Evolutionary conservation across 345 rosid genomes (phyloP).

Genomic region (Citrus hindsii): DNA sequence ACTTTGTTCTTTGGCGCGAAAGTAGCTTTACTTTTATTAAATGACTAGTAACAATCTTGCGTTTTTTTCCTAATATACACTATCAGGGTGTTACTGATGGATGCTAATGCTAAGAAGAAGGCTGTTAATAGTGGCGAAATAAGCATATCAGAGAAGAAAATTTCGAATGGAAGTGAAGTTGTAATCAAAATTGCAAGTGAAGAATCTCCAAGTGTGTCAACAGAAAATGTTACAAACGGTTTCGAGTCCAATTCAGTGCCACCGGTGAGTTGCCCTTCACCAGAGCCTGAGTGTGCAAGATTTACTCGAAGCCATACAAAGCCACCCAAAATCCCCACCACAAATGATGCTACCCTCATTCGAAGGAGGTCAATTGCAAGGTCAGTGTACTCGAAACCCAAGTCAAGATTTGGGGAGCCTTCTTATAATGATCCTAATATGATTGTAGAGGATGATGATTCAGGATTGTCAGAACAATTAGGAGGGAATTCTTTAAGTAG

Average conservation of each 20-base stretch:
- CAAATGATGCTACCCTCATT: constrained; percentile 30
- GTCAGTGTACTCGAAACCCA: constrained; percentile 68
- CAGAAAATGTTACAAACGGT: constrained; percentile 21
- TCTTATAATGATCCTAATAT: constrained; percentile 33
- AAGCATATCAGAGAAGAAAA: constrained; percentile 41
- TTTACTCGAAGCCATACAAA: constrained; percentile 38
- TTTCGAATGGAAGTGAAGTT: constrained; percentile 41
- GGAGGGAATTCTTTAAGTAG: constrained; percentile 30
- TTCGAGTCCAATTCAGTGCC: constrained; percentile 28
- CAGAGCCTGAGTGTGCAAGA: constrained; percentile 33
- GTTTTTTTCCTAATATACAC: neutral
- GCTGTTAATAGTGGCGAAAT: constrained; percentile 15
- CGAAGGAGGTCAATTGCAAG: constrained; percentile 46
- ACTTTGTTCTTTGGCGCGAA: constrained; percentile 6
- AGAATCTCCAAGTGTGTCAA: constrained; percentile 22
- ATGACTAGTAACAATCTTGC: neutral
- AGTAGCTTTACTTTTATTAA: neutral
- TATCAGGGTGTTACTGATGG: constrained; percentile 19
- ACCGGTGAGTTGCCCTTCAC: constrained; percentile 34
- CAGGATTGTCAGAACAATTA: constrained; percentile 32
- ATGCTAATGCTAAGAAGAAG: constrained; percentile 17
- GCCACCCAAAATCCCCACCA: constrained; percentile 57
- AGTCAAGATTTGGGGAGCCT: constrained; percentile 78
- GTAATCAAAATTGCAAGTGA: constrained; percentile 50
- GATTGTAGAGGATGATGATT: constrained; percentile 35